A percentile compares a stretch with the other conserved stretches of the same genome.
phyloP scores from a whole-genome alignment of 75 land plant genomes.

The Pinus taeda region DNA sequence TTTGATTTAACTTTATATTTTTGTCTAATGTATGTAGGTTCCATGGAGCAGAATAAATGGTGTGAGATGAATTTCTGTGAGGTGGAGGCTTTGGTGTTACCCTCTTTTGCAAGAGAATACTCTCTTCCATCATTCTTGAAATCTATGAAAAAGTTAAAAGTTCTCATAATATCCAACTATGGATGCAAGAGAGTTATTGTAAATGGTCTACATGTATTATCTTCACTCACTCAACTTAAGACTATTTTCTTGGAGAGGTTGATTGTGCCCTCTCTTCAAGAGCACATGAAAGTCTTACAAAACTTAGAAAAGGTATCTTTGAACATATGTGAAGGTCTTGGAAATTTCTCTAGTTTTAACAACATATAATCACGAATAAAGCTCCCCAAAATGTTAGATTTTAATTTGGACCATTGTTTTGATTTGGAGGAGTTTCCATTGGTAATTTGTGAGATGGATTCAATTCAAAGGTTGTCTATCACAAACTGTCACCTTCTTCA shows the following conservation, averaged over 20 bases:
- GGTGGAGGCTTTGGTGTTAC: conserved; percentile 54
- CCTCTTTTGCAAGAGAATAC: conserved; percentile 33
- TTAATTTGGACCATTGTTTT: conserved; percentile 50
- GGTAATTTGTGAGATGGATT: conserved; percentile 19
- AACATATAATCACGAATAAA: conserved; percentile 12
- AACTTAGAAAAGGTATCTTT: conserved; percentile 42
- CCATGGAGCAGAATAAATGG: conserved; percentile 56
- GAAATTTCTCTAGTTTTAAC: conserved; percentile 6
- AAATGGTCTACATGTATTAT: conserved; percentile 25
- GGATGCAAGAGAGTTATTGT: conserved; percentile 20
- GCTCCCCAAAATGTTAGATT: conserved; percentile 38
- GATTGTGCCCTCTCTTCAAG: conserved; percentile 18
- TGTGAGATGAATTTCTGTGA: conserved; percentile 37
- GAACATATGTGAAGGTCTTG: conserved; percentile 29
- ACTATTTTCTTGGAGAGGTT: conserved; percentile 57
- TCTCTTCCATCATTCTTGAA: conserved; percentile 44
- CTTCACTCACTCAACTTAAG: conserved; percentile 26
- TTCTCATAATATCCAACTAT: conserved; percentile 32
- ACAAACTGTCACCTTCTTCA: conserved; percentile 43
- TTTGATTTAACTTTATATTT: neutral
- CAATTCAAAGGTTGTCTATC: conserved; percentile 30
- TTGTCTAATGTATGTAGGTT: conserved; percentile 23
- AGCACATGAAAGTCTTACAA: conserved; percentile 13
- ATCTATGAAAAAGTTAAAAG: conserved; percentile 46
- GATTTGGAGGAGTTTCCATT: conserved; percentile 42